These are phyloP conservation scores for Alloteropsis semialata DNA, from an alignment of 176 grass and related monocot species.

Conservation along the genomic window DNA sequence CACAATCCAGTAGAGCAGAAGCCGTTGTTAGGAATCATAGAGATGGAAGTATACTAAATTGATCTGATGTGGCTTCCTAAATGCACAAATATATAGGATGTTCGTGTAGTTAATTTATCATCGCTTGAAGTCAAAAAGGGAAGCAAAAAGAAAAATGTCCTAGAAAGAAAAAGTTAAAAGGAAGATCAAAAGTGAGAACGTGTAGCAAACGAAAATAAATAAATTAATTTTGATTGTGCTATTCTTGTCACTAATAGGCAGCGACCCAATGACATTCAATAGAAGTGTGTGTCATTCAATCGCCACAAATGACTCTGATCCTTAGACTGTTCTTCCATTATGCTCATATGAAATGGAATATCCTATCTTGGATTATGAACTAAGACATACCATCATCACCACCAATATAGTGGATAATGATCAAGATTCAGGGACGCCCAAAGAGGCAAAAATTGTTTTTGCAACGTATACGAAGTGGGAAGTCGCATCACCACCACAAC, in stretches of 20 bases:
- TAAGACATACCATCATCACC: no score
- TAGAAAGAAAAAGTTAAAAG: no score
- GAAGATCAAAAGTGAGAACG: neutral
- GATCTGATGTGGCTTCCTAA: neutral
- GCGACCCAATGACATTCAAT: neutral
- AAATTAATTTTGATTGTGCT: neutral
- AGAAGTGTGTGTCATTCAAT: neutral
- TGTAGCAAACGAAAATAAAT: neutral
- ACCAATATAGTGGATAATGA: constrained; percentile 10
- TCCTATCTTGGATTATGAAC: no score
- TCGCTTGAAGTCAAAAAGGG: neutral
- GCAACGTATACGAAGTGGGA: constrained; percentile 7
- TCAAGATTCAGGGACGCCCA: neutral
- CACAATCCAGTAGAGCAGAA: neutral
- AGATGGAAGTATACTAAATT: no score
- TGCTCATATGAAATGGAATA: neutral
- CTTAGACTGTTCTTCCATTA: neutral
- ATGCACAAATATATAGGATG: neutral
- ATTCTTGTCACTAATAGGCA: neutral
- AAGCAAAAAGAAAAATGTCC: neutral
- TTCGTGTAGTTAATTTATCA: neutral
- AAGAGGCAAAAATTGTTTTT: neutral
- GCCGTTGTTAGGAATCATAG: neutral
- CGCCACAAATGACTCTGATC: neutral
- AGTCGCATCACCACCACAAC: constrained; percentile 7